These are phyloP conservation scores for Aspergillus eucalypticola DNA, from an alignment of 2,329 filamentous ascomycete genomes.

Conservation along the genomic window DNA sequence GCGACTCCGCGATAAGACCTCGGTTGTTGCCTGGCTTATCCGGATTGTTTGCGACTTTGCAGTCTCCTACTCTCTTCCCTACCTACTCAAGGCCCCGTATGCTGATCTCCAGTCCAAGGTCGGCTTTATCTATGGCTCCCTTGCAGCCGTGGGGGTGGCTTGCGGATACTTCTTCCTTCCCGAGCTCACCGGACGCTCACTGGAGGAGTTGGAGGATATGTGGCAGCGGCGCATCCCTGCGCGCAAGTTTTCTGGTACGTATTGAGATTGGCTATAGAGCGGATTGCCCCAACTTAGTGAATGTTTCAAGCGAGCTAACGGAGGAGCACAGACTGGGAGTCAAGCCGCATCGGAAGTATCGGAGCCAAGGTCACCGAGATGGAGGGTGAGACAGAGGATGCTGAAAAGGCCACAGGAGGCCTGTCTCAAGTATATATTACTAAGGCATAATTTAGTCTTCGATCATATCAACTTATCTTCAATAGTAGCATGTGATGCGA, in stretches of 20 bases:
- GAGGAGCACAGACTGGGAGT: not conserved
- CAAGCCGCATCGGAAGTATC: not conserved
- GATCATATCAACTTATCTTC: no score
- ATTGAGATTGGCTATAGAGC: not conserved
- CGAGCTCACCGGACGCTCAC: conserved; percentile 7
- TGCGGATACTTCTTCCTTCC: conserved; percentile 8
- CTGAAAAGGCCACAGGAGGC: not conserved
- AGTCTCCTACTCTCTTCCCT: conserved; percentile 8
- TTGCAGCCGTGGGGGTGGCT: conserved; percentile 1
- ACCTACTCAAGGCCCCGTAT: conserved; percentile 4
- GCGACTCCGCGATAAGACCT: conserved; percentile 9
- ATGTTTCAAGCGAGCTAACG: not conserved
- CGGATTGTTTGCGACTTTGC: conserved; percentile 3
- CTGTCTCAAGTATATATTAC: not conserved
- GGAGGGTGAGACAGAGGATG: not conserved
- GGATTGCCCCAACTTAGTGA: not conserved
- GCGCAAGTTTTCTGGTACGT: not conserved
- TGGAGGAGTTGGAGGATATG: conserved; percentile 10
- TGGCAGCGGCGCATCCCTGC: conserved; percentile 3
- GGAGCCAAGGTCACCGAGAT: not conserved
- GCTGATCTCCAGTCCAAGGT: conserved; percentile 2
- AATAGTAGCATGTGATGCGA: no score
- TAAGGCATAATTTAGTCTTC: not conserved
- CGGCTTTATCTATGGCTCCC: conserved; percentile 9
- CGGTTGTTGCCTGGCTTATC: conserved; percentile 1